These are phyloP conservation scores for Lactarius akahatsu DNA, from an alignment of 768 basidiomycete genomes.

Conservation along the genomic window DNA sequence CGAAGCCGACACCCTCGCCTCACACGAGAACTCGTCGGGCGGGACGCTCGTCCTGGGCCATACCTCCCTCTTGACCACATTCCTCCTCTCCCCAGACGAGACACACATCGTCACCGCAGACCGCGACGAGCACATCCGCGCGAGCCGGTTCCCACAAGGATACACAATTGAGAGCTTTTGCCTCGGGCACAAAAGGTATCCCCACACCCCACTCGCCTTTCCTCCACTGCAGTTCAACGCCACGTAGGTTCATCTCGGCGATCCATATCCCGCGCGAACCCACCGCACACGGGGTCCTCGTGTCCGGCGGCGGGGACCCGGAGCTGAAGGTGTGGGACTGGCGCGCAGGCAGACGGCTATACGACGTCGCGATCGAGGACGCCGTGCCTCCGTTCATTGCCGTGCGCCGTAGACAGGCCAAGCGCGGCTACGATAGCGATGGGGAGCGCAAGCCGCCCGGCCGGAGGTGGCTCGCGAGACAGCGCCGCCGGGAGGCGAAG, in stretches of 20 bases:
- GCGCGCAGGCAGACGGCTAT: constrained; percentile 56
- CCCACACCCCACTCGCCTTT: constrained; percentile 1
- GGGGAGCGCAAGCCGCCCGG: constrained; percentile 28
- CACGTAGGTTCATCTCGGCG: constrained; percentile 74
- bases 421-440: constrained; percentile 31
- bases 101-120: constrained; percentile 85
- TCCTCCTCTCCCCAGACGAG: constrained; percentile 65
- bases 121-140: constrained; percentile 91
- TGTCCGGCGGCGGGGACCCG: constrained; percentile 89
- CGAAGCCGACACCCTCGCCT: constrained; percentile 39
- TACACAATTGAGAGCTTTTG: constrained; percentile 85
- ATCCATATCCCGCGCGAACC: constrained; percentile 60
- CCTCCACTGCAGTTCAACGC: background rate
- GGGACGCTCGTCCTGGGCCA: constrained; percentile 83
- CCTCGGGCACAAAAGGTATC: constrained; percentile 79
- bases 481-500: constrained; percentile 29
- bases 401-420: constrained; percentile 38
- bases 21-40: constrained; percentile 68
- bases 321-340: constrained; percentile 78
- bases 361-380: constrained; percentile 50
- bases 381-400: constrained; percentile 41
- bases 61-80: constrained; percentile 76
- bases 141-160: constrained; percentile 87
- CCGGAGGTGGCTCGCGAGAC: constrained; percentile 25
- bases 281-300: constrained; percentile 44